Evolutionary conservation across 2,329 filamentous ascomycete species (phyloP).

Genomic region (Aspergillus calidoustus): DNA sequence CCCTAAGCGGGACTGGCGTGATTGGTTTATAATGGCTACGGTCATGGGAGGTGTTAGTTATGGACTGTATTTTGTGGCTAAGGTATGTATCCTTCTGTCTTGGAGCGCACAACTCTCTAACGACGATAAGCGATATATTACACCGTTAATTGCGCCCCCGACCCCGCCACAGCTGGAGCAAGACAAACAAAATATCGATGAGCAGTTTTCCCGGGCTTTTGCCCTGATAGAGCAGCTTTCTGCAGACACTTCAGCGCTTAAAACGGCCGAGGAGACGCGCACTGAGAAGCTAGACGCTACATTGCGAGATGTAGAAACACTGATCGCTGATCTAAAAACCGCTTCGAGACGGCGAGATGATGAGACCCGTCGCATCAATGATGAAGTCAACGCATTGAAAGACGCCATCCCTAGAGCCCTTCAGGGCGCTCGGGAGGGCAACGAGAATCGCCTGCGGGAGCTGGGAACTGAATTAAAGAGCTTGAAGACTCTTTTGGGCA

Average conservation of each 20-base stretch:
- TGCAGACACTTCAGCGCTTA: constrained; percentile 86
- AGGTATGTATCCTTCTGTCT: constrained; percentile 59
- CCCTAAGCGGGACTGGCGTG: constrained; percentile 89
- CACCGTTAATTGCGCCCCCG: constrained; percentile 87
- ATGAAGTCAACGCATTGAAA: constrained; percentile 82
- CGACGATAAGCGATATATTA: constrained; percentile 74
- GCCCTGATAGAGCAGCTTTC: constrained; percentile 87
- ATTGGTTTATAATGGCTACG: constrained; percentile 99
- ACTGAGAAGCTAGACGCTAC: constrained; percentile 82
- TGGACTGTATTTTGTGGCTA: constrained; percentile 83
- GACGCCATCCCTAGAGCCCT: constrained; percentile 87
- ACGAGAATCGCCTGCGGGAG: constrained; percentile 80
- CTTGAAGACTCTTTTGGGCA: constrained; percentile 82
- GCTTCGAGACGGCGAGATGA: constrained; percentile 82
- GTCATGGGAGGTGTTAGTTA: constrained; percentile 89
- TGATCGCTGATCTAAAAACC: constrained; percentile 79
- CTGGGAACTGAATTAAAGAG: constrained; percentile 87
- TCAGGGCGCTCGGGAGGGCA: constrained; percentile 81
- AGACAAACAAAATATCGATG: constrained; percentile 91
- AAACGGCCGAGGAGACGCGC: constrained; percentile 81
- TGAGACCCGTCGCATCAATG: constrained; percentile 81
- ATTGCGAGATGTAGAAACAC: constrained; percentile 80
- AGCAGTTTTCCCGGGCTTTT: constrained; percentile 91
- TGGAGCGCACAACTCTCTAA: constrained; percentile 20
- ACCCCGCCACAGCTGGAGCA: constrained; percentile 92